phyloP scores from a whole-genome alignment of 257 asterid genomes.

The Solanum tarijense region DNA sequence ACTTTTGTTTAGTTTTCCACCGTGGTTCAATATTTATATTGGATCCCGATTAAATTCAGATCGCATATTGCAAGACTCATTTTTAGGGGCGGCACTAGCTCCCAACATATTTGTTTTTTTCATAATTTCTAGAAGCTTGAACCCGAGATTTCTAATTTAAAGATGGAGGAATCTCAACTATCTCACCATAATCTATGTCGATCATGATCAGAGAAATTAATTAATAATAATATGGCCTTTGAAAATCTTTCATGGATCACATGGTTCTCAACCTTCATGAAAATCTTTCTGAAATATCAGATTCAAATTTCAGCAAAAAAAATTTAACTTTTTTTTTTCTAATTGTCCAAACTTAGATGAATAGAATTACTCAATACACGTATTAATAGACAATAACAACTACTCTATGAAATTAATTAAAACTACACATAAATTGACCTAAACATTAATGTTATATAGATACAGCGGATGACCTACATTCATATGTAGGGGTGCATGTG shows the following conservation, averaged over 20 bases:
- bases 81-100: not conserved
- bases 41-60: not conserved
- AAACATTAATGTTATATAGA: not conserved
- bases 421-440: not conserved
- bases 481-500: not conserved
- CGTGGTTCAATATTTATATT: not conserved
- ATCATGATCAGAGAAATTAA: not conserved
- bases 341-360: not conserved
- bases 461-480: no score
- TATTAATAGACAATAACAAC: no score
- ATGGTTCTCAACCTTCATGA: not conserved
- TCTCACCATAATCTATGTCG: not conserved
- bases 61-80: not conserved
- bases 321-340: not conserved
- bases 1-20: not conserved
- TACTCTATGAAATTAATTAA: not conserved
- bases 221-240: not conserved
- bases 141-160: rapidly evolving
- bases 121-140: not conserved
- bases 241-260: not conserved
- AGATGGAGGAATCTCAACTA: no score
- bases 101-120: not conserved
- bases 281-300: not conserved
- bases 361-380: not conserved
- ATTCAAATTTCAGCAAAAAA: not conserved